Conservation (phyloP, 768 basidiomycete genomes). For the Mycena albidolilacea region DNA sequence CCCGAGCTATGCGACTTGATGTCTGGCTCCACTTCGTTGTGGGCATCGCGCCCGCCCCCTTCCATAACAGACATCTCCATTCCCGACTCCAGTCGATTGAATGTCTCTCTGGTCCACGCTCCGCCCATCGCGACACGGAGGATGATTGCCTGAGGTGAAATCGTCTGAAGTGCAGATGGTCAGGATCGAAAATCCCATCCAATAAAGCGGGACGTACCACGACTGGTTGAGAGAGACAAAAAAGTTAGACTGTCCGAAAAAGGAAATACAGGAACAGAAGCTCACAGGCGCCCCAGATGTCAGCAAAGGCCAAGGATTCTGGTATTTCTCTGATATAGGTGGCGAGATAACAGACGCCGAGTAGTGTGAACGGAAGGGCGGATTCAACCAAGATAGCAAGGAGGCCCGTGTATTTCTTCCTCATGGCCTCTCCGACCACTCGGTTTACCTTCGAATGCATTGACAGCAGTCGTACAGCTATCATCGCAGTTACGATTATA, state of each 20-base stretch:
- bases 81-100: constrained; percentile 23
- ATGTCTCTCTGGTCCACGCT: constrained; percentile 30
- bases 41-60: too few species aligned
- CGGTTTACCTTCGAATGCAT: constrained; percentile 39
- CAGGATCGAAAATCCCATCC: not conserved
- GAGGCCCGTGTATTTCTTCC: constrained; percentile 48
- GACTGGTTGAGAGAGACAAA: not conserved
- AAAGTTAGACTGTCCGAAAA: not conserved
- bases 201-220: constrained; percentile 11
- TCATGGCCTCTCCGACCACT: constrained; percentile 40
- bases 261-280: not conserved
- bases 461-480: constrained; percentile 47
- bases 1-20: constrained; percentile 11
- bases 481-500: constrained; percentile 49
- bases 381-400: constrained; percentile 50
- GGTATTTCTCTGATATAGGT: constrained; percentile 49
- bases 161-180: not conserved
- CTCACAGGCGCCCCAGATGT: constrained; percentile 28
- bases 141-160: constrained; percentile 34
- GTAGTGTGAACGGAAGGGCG: constrained; percentile 49
- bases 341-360: constrained; percentile 50
- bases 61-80: constrained; percentile 21
- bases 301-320: constrained; percentile 39
- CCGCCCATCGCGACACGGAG: constrained; percentile 32
- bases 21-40: not conserved